Evolutionary conservation across 805 yeast species (phyloP), one percentile per base, ranked within the genome.

Genomic region (Wickerhamiella parazyma): DNA sequence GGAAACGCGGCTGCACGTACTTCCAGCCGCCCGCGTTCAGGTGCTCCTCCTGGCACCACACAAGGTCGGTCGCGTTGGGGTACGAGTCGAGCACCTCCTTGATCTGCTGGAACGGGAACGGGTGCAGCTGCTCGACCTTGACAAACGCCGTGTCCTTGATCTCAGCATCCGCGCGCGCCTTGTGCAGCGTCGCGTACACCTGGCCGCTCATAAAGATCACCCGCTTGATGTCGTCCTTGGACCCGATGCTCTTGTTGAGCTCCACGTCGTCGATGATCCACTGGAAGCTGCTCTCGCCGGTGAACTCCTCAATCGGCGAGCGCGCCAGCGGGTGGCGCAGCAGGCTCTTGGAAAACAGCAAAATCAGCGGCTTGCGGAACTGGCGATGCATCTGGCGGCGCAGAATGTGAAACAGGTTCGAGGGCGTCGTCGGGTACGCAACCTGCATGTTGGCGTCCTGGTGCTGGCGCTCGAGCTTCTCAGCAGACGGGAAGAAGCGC

Each of bases 331-430:
- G 98, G 62, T 87, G 95, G 73, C 99, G 83, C 64, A 91, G 72
- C 65, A 91, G 73, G 45, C 85, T 78, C 70, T 91, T 91, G 45
- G 97, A 89, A 75, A 91, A 86, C 68, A 89, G 75, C 51, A 84
- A 59, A 44, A 76, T 70, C 68, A 91, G 72, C 47, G 98, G 71
- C 58, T 66, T 66, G 72, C 98, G 80, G 73, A 91, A 91, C 70
- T 89, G 96, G 69, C 98, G 84, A 69, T 89, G 97, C 86, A 86
- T 87, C 74, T 91, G 98, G 72, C 99, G 82, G 75, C 99, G 83
- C 64, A 89, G 68, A 60, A 87, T 70, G 65, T 91, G 99, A 94
- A 91, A 91, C 63, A 86, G 63, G 64, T 86, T 87, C 39, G 96
- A 84, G 49, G 98, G 98, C 11, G 97, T 91, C 26, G 97, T 82